These are phyloP conservation scores for Luffa acutangula DNA, from an alignment of 306 rosid genomes.

Conservation along the genomic window DNA sequence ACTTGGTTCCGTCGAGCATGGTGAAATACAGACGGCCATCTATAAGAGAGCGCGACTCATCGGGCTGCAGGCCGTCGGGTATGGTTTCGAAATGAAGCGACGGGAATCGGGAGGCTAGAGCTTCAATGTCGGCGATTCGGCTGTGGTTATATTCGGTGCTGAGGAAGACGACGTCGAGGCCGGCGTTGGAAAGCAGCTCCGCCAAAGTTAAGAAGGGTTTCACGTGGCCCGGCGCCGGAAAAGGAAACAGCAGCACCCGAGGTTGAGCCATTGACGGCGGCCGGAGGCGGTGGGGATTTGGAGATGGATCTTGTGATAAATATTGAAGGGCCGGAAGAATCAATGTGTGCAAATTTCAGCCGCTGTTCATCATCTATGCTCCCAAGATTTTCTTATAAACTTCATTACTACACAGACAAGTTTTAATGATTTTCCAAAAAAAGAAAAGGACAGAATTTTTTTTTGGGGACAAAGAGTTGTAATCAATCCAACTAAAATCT, in stretches of 20 bases:
- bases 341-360: too few relatives aligned
- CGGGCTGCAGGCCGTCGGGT: constrained; percentile 12
- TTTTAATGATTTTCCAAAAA: too few relatives aligned
- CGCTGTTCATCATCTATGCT: too few relatives aligned
- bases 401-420: too few relatives aligned
- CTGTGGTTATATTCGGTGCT: constrained; percentile 24
- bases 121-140: not conserved
- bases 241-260: constrained; percentile 16
- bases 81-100: constrained; percentile 28
- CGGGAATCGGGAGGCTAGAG: constrained; percentile 16
- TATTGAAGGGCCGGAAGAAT: too few relatives aligned
- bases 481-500: too few relatives aligned
- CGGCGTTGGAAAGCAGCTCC: constrained; percentile 20
- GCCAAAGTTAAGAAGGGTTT: constrained; percentile 33
- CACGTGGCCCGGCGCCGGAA: constrained; percentile 26
- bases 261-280: not conserved
- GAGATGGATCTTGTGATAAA: too few relatives aligned
- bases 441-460: too few relatives aligned
- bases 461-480: too few relatives aligned
- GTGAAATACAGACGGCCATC: not conserved
- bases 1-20: not conserved
- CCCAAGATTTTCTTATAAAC: too few relatives aligned
- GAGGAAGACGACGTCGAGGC: constrained; percentile 29
- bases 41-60: constrained; percentile 11
- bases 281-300: too few relatives aligned